These are phyloP conservation scores for Alternaria ventricosa DNA, from an alignment of 2,329 filamentous ascomycete species.

Conservation along the genomic window DNA sequence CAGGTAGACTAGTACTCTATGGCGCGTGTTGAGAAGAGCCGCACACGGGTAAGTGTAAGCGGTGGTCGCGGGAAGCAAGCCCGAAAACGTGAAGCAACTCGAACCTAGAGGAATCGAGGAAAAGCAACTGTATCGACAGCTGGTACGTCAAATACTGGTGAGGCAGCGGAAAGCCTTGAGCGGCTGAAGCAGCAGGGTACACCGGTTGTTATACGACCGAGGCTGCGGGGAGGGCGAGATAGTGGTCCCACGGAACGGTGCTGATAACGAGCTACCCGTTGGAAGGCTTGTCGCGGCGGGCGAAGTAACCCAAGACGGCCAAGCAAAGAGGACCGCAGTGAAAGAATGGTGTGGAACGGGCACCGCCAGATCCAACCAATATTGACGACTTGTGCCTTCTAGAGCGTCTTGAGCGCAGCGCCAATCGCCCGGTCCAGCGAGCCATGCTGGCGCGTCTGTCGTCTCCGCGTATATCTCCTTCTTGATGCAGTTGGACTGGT, in stretches of 20 bases:
- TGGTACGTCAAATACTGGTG: constrained; percentile 18
- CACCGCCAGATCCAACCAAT: constrained; percentile 10
- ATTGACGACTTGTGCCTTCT: constrained; percentile 7
- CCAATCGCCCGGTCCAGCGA: constrained; percentile 28
- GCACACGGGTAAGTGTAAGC: constrained; percentile 9
- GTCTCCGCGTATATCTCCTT: constrained; percentile 28
- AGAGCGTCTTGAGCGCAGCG: constrained; percentile 25
- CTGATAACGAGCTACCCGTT: constrained; percentile 24
- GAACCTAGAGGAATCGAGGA: not conserved
- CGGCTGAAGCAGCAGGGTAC: constrained; percentile 14
- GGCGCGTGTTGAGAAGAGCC: constrained; percentile 4
- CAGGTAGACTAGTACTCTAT: constrained; percentile 8
- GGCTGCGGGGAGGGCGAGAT: constrained; percentile 18
- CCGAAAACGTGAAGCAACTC: constrained; percentile 6
- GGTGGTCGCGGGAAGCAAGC: constrained; percentile 10
- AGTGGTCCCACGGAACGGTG: constrained; percentile 11
- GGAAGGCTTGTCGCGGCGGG: constrained; percentile 19
- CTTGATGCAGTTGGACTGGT: constrained; percentile 22
- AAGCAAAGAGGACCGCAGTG: constrained; percentile 23
- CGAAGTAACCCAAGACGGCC: constrained; percentile 31
- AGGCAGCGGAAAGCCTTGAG: constrained; percentile 27
- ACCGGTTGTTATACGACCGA: constrained; percentile 29
- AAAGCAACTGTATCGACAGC: constrained; percentile 1
- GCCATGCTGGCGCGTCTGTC: constrained; percentile 15
- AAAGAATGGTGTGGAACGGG: constrained; percentile 20